Evolutionary conservation across 805 yeast genomes (phyloP).

Genomic region (Metschnikowia kofuensis): DNA sequence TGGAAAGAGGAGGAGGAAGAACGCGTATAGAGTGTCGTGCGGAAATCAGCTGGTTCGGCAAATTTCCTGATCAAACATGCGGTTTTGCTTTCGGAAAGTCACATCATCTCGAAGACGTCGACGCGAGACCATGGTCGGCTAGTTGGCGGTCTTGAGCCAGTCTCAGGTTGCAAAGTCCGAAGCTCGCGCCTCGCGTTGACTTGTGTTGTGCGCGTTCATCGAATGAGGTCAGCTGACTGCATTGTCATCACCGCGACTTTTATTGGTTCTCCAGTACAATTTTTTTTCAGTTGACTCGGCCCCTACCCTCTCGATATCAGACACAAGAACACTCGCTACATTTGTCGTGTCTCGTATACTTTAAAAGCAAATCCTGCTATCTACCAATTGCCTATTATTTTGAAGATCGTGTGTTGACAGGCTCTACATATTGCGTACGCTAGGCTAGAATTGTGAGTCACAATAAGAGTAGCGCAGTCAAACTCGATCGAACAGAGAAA

Average conservation of each 20-base stretch:
- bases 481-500: not conserved
- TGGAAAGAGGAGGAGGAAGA: not conserved
- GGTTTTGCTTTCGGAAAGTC: too few species aligned
- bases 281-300: slow-evolving; percentile 7
- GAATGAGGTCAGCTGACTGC: slow-evolving; percentile 6
- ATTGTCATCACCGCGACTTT: slow-evolving; percentile 14
- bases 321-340: too few species aligned
- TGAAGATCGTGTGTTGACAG: too few species aligned
- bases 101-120: too few species aligned
- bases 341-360: too few species aligned
- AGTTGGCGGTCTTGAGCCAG: not conserved
- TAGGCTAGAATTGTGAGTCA: not conserved
- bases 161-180: not conserved
- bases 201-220: too few species aligned
- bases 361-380: too few species aligned
- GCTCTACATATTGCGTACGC: not conserved
- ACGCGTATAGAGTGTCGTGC: not conserved
- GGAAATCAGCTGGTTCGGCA: not conserved
- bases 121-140: too few species aligned
- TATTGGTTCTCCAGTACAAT: slow-evolving; percentile 8
- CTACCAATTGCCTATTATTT: too few species aligned
- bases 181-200: too few species aligned
- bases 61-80: too few species aligned
- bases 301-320: not conserved
- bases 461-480: not conserved